These are phyloP conservation scores for Rhinocladiella mackenziei DNA, from an alignment of 2,329 filamentous ascomycete genomes.

Conservation along the genomic window DNA sequence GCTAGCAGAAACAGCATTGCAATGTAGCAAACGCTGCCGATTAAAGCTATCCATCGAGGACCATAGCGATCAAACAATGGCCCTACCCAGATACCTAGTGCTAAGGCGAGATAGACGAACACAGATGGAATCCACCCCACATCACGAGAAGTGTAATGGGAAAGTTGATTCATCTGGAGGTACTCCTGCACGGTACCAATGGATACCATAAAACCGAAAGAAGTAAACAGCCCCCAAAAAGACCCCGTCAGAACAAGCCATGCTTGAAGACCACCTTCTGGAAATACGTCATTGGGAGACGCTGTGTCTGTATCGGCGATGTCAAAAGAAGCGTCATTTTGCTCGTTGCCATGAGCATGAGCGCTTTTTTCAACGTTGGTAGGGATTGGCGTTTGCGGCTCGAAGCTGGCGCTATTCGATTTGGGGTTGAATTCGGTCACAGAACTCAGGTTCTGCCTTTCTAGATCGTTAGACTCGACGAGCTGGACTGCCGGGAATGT, in stretches of 20 bases:
- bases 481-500: slow-evolving; percentile 8
- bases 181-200: slow-evolving; percentile 50
- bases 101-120: slow-evolving; percentile 44
- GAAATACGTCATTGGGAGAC: slow-evolving; percentile 19
- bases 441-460: not conserved
- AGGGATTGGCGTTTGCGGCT: not conserved
- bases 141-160: slow-evolving; percentile 41
- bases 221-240: slow-evolving; percentile 37
- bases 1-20: slow-evolving; percentile 46
- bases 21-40: slow-evolving; percentile 39
- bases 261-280: slow-evolving; percentile 36
- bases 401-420: not conserved
- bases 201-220: slow-evolving; percentile 47
- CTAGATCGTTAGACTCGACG: slow-evolving; percentile 2
- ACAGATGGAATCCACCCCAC: slow-evolving; percentile 51
- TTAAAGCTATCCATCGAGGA: slow-evolving; percentile 39
- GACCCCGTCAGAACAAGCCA: slow-evolving; percentile 37
- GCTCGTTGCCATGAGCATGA: not conserved
- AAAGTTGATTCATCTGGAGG: slow-evolving; percentile 44
- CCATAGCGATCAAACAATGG: slow-evolving; percentile 50
- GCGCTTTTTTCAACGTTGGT: not conserved
- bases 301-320: slow-evolving; percentile 5
- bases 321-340: slow-evolving; percentile 5
- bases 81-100: slow-evolving; percentile 47
- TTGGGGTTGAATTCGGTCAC: not conserved